Conservation (phyloP, 805 yeast genomes). For the Metschnikowia gelsemii region DNA sequence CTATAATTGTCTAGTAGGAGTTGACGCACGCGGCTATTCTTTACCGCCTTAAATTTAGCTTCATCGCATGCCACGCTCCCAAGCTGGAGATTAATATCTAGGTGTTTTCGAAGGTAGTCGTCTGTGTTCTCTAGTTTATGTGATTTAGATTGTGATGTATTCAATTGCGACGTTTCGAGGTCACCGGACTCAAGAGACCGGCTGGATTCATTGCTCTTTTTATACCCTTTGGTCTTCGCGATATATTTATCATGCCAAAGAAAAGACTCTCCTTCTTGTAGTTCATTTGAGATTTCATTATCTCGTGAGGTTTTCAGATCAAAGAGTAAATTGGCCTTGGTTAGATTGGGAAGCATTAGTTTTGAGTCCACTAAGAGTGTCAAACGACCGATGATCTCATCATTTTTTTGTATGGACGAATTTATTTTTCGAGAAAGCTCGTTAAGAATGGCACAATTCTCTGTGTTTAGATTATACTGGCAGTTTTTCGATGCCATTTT, state of each 20-base stretch:
- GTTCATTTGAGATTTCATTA: neutral
- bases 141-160: neutral
- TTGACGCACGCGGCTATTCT: conserved; percentile 22
- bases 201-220: neutral
- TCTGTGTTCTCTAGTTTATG: neutral
- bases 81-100: conserved; percentile 20
- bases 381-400: conserved; percentile 23
- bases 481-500: conserved; percentile 7
- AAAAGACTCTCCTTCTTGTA: neutral
- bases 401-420: conserved; percentile 25
- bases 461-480: conserved; percentile 28
- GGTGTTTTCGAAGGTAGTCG: conserved; percentile 28
- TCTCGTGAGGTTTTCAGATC: neutral
- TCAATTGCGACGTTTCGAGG: neutral
- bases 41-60: conserved; percentile 4
- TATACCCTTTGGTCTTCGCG: neutral
- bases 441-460: conserved; percentile 33
- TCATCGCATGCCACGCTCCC: conserved; percentile 8
- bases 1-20: conserved; percentile 31
- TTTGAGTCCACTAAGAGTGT: conserved; percentile 25
- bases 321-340: conserved; percentile 2
- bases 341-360: conserved; percentile 13
- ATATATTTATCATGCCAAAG: neutral
- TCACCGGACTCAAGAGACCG: neutral
- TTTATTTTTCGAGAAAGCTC: conserved; percentile 25